Evolutionary conservation across 2,329 filamentous ascomycete genomes (phyloP).

Genomic region (Cercospora sojina): DNA sequence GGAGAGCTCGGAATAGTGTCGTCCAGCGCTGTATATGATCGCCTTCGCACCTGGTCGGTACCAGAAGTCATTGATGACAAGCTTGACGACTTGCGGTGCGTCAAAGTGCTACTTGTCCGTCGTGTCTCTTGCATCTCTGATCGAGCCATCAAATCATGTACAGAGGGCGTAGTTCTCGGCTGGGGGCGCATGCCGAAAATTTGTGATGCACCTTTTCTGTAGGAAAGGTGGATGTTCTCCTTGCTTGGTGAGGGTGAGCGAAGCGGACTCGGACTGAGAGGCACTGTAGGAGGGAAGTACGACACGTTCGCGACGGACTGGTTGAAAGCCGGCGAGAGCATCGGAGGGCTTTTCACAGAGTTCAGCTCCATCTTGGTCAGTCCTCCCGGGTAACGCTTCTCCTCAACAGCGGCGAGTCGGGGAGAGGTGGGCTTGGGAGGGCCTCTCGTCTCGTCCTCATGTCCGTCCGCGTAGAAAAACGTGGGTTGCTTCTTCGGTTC

Average conservation of each 20-base stretch:
- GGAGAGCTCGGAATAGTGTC: conserved; percentile 23
- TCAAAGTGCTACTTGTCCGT: conserved; percentile 15
- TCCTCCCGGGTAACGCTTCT: conserved; percentile 26
- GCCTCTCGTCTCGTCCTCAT: conserved; percentile 42
- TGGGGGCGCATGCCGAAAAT: conserved; percentile 42
- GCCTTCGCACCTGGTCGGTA: conserved; percentile 35
- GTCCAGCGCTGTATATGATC: conserved; percentile 33
- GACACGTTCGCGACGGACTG: conserved; percentile 33
- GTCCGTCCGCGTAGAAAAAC: conserved; percentile 55
- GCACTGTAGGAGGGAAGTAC: conserved; percentile 34
- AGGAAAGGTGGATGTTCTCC: conserved; percentile 50
- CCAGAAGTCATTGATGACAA: conserved; percentile 49
- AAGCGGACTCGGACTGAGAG: conserved; percentile 28
- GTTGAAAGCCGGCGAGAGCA: conserved; percentile 38
- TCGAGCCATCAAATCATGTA: neutral
- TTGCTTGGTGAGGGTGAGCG: conserved; percentile 49
- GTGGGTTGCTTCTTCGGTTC: conserved; percentile 46
- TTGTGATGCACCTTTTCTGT: conserved; percentile 51
- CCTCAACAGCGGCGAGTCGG: conserved; percentile 37
- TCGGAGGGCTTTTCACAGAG: conserved; percentile 31
- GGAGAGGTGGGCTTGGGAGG: conserved; percentile 42
- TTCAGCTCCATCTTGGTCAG: conserved; percentile 26
- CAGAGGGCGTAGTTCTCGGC: conserved; percentile 16
- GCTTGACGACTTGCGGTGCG: conserved; percentile 40
- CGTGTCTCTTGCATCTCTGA: conserved; percentile 14